phyloP scores from a whole-genome alignment of 108 stramenopile species.

The Stephanodiscus minutulus region DNA sequence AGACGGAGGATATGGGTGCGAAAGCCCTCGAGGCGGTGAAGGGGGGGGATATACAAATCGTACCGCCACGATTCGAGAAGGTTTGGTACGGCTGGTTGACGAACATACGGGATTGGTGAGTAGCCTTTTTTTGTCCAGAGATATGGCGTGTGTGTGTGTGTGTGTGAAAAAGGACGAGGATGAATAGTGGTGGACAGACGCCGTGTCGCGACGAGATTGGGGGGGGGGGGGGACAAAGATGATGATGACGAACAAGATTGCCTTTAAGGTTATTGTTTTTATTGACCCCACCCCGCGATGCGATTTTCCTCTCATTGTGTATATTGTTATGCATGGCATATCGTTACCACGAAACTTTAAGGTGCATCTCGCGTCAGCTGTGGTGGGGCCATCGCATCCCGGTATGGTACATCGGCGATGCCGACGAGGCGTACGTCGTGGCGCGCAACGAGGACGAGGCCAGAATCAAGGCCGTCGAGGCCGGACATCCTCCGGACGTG shows the following conservation, averaged over 20 bases:
- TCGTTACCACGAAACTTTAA: not conserved
- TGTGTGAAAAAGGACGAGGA: no score
- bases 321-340: no score
- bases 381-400: conserved; percentile 99
- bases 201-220: no score
- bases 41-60: conserved; percentile 87
- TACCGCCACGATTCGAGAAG: conserved; percentile 92
- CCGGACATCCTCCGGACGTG: conserved; percentile 65
- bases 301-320: not conserved
- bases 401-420: conserved; percentile 88
- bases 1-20: conserved; percentile 88
- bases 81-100: conserved; percentile 93
- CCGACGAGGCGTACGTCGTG: conserved; percentile 80
- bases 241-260: no score
- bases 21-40: conserved; percentile 89
- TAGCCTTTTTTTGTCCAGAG: not conserved
- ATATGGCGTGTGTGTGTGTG: no score
- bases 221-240: not conserved
- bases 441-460: conserved; percentile 90
- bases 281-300: not conserved
- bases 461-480: conserved; percentile 62
- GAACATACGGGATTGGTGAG: conserved; percentile 94
- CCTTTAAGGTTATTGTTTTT: not conserved
- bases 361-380: conserved; percentile 90
- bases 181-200: no score